Base-by-base conservation (phyloP, 179 eudicot genomes). In the Vitellaria paradoxa region DNA sequence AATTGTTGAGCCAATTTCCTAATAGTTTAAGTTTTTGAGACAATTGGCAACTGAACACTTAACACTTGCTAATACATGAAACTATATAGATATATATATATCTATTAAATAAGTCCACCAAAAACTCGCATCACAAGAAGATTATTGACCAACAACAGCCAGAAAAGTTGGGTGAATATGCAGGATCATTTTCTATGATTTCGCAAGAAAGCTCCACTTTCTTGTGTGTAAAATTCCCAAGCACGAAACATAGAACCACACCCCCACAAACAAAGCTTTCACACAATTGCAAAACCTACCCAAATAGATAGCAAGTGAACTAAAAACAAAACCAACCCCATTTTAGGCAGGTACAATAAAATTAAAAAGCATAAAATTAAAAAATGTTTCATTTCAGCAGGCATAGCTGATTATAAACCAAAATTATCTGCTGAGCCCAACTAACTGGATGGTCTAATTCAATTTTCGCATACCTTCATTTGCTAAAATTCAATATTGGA, bases 191-290 rank as follows among this genome's bases (percentile, higher is more conserved):
- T 53, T 15, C 7, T 2, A 10, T 13, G 2, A 17, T 59, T 18
- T 14, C 62, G 21, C 62, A 0, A 1, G 62, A n/a, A 59, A 17
- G 62, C 9, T 59, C 62, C 23, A 59, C 18, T 59, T 59, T 17
- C 20, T 59, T 4, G 62, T 20, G 62, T 18, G 62, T 4, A 59
- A n/a, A 14, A 59, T 17, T 59, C 18, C 21, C 62, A 59, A 59
- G 23, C 23, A 59, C 7, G 62, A 63, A 9, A 59, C 17, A 59
- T n/a, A 17, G 21, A 59, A 59, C 62, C 23, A 59, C 62, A 59
- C 23, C 21, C 21, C 62, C 70, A 75, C 52, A 23, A 21, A 63
- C 59, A 52, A 75, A 63, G 18, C 62, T 59, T 68, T 14, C 20
- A 30, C 42, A 45, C 15, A 45, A 45, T 15, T 24, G 11, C 18